phyloP scores from a whole-genome alignment of 768 basidiomycete species.

The Boletales sp. region DNA sequence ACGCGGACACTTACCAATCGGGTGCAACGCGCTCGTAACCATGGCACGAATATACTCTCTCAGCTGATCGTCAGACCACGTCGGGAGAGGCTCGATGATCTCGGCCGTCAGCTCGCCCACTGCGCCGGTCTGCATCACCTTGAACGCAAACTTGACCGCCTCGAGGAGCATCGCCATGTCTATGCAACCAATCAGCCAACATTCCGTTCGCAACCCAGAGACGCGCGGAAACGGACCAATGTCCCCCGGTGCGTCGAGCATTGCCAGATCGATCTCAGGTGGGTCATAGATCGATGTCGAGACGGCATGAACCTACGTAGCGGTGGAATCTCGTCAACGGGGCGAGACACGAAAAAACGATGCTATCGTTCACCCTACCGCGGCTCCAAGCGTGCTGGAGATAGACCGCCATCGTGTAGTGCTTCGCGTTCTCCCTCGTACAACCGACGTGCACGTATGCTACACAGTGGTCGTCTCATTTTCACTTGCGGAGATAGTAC shows the following conservation, averaged over 20 bases:
- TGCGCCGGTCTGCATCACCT: background rate
- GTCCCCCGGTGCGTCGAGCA: slow-evolving; percentile 10
- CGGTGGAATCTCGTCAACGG: background rate
- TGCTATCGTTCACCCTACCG: slow-evolving; percentile 4
- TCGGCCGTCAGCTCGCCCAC: slow-evolving; percentile 9
- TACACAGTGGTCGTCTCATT: too few species aligned
- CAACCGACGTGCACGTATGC: slow-evolving; percentile 8
- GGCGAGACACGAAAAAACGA: background rate
- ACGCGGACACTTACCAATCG: too few species aligned
- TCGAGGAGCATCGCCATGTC: background rate
- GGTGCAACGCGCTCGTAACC: too few species aligned
- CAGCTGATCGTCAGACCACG: background rate
- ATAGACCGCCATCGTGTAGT: slow-evolving; percentile 8
- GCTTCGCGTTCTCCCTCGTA: slow-evolving; percentile 7
- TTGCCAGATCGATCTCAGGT: slow-evolving; percentile 12
- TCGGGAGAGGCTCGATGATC: slow-evolving; percentile 13
- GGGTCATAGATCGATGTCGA: slow-evolving; percentile 15
- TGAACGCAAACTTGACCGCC: too few species aligned
- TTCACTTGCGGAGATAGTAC: background rate
- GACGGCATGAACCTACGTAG: slow-evolving; percentile 8
- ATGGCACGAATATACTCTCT: slow-evolving; percentile 5
- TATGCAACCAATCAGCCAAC: background rate
- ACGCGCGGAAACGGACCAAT: slow-evolving; percentile 1
- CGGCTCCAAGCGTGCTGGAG: slow-evolving; percentile 17
- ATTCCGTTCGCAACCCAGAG: too few species aligned